Base-by-base conservation (phyloP, 495 filamentous ascomycete genomes). In the Penicillium parvum region DNA sequence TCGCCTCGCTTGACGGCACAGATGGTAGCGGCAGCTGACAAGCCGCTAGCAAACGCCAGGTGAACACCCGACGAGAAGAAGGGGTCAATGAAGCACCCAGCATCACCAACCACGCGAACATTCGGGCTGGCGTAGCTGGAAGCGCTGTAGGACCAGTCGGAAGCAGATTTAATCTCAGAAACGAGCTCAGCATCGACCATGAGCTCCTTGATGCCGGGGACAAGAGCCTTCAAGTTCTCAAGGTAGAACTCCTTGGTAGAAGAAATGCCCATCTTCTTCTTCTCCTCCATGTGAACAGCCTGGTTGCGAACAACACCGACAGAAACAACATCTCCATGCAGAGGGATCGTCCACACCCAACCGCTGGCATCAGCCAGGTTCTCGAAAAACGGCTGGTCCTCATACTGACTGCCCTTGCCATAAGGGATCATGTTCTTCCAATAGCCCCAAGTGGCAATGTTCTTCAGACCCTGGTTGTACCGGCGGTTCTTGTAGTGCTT, bases 11-110 rank as follows among this genome's bases (percentile, higher is more conserved):
- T 50, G 1, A 43, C 48, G 2, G 65, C 66, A 19, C 44, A 52
- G 18, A 71, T 65, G 0, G 66, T 61, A 2, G 47, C 48, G n/a
- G 71, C 74, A 2, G 74, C 74, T 0, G 74, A 69, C 1, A 79
- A 58, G 17, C 53, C 75, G 15, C 65, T 52, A 2, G 58, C 25
- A 3, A 77, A 26, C 1, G 73, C 75, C 7, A 79, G 46, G 41
- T 79, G 75, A 0, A 74, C 66, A 16, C 71, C 74, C 3, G 69
- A 72, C 2, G 63, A 66, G 50, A 74, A 73, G 45, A 51, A 64
- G 3, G 66, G 65, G 36, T 70, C 69, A 36, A 73, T 70, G 47
- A 73, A 71, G 45, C 55, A 67, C 2, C 66, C 67, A 0, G 69
- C 67, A 43, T 73, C 69, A 4, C 69, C 67, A 8, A 49, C 61